Conservation (phyloP, 2,329 filamentous ascomycete species). For the Pleomassaria siparia region DNA sequence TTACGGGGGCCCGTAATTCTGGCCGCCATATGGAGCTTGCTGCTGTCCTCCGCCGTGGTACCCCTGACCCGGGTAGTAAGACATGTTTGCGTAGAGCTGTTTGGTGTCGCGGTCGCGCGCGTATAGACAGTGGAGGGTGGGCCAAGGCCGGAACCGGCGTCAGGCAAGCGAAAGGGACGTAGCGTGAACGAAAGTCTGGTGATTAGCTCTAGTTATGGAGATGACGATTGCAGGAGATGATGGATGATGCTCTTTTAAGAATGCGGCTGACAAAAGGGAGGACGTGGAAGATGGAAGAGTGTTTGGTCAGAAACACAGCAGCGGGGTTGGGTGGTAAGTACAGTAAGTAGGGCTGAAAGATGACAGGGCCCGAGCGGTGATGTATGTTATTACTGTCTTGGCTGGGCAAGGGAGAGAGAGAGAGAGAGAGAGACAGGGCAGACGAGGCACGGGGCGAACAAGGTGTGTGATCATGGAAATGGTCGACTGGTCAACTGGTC, state of each 20-base stretch:
- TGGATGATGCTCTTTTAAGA: conserved; percentile 1
- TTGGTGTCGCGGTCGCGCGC: neutral
- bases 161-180: neutral
- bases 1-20: conserved; percentile 11
- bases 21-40: conserved; percentile 21
- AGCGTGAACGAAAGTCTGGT: neutral
- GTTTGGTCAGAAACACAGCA: conserved; percentile 2
- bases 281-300: conserved; percentile 10
- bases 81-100: conserved; percentile 32
- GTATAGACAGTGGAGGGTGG: neutral
- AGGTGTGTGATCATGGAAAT: neutral
- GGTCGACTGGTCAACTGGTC: too few species aligned
- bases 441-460: neutral
- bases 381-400: neutral
- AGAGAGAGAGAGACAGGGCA: neutral
- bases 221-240: neutral
- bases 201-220: neutral
- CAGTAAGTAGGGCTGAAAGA: conserved; percentile 20
- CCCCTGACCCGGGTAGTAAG: conserved; percentile 46
- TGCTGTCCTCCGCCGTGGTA: conserved; percentile 46
- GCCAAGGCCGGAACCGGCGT: neutral
- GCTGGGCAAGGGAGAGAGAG: neutral
- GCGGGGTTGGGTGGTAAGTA: conserved; percentile 14
- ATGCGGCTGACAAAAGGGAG: conserved; percentile 26
- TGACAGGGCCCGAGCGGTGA: conserved; percentile 10